Base-by-base conservation (phyloP, 495 filamentous ascomycete species). In the Letharia lupina region DNA sequence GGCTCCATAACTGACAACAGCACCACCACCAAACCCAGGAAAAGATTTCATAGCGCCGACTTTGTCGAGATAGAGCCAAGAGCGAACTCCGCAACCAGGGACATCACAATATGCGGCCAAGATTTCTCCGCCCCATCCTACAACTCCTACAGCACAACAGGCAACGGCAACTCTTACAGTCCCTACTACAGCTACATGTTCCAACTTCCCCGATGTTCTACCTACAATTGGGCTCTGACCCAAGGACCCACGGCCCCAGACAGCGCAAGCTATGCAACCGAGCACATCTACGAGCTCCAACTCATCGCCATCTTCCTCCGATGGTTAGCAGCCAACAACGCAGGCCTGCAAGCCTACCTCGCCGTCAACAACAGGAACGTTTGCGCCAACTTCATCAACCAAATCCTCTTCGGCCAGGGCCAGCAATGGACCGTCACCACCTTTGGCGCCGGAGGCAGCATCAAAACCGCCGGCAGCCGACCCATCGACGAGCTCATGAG, bases 251-350 rank as follows among this genome's bases (percentile, higher is more conserved):
- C 60, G 1, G 40, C 40, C 40, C 60, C 60, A 15, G 60, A 61
- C 37, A 61, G 15, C 60, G 9, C 16, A 3, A 16, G 4, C 39
- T 61, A 61, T 39, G 60, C 60, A 1, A 61, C 60, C 60, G 60
- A 61, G 11, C 60, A 61, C 60, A 61, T 61, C 60, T 61, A 61
- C 60, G 60, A 61, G 39, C 40, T 61, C 18, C 60, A 61, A 61
- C 60, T 61, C 40, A 61, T 44, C 60, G 44, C 40, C 60, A 61
- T 61, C 35, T 61, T 61, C 37, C 35, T 61, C 31, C 40, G 44
- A 0, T 61, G 60, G 60, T 23, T 61, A 7, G 16, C 37, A 1
- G 20, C 12, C 60, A 61, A 42, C 60, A 13, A 61, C 37, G 37
- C 60, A 5, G 12, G 31, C 40, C 35, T 61, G 31, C 60, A 28